A percentile compares a stretch with the other conserved stretches of the same genome.
Conservation (phyloP, 176 grass and related monocot genomes). For the Saccharum officinarum region DNA sequence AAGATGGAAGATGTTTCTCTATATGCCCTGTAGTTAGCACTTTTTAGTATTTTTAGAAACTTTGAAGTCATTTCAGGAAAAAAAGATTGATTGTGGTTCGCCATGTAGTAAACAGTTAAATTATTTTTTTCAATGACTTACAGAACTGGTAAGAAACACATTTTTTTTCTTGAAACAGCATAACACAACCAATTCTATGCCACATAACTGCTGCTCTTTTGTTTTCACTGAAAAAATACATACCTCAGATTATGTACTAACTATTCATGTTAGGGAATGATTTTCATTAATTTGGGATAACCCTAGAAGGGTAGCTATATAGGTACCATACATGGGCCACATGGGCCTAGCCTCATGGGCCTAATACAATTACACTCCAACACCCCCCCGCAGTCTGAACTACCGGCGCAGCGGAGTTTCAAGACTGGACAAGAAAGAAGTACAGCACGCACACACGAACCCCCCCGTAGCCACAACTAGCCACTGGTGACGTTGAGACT, state of each 20-base stretch:
- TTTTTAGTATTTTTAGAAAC: not conserved
- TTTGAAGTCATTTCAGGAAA: not conserved
- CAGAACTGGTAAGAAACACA: not conserved
- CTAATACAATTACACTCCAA: too few species aligned
- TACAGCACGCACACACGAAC: too few species aligned
- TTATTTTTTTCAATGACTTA: not conserved
- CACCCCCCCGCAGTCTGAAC: too few species aligned
- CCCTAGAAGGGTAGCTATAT: too few species aligned
- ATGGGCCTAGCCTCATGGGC: too few species aligned
- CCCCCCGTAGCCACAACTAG: too few species aligned
- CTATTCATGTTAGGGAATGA: too few species aligned
- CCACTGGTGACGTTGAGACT: too few species aligned
- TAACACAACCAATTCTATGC: not conserved
- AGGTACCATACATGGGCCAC: too few species aligned
- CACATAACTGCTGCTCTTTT: not conserved
- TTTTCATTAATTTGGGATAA: too few species aligned
- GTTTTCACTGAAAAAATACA: not conserved
- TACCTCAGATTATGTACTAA: not conserved
- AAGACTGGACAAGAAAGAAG: too few species aligned
- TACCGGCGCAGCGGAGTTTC: too few species aligned
- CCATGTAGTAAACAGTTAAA: not conserved
- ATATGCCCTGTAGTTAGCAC: not conserved
- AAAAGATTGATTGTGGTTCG: constrained; percentile 20
- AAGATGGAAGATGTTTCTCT: constrained; percentile 9
- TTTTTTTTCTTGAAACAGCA: not conserved